Base-by-base conservation (phyloP, 371 early-diverging fungal species). In the Chytridium lagenaria region DNA sequence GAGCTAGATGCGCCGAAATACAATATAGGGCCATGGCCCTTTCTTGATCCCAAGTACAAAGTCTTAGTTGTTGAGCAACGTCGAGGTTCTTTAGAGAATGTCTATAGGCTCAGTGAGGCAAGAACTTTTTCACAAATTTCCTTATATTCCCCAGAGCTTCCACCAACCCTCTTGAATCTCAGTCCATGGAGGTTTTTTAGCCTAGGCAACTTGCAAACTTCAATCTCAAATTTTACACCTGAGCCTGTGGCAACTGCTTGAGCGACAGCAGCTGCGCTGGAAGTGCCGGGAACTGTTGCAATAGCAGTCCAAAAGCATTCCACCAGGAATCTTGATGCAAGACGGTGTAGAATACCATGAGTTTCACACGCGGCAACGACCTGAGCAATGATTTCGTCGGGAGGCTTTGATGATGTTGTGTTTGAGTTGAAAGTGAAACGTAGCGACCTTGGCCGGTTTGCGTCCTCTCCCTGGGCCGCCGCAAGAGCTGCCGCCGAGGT, bases 361-460 rank as follows among this genome's bases (percentile, higher is more conserved):
- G 73, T 78, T 28, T 55, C 74, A 68, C 81, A 82, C n/a, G 81
- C 80, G 7, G 66, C 59, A 39, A 81, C 49, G 36, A 88, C 79
- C 57, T 83, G 78, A 5, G 37, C 50, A 16, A 88, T 74, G 66
- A 88, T 86, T 33, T 87, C 87, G 55, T 87, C 89, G 16, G 89
- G 89, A 1, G 80, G 80, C 68, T 84, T 84, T 59, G 85, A 80
- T 19, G 85, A 84, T 34, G 89, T 88, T 5, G 87, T 87, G 80
- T 85, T 86, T 33, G 81, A 80, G 76, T 87, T 87, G 83, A 88
- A 88, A 7, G 89, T 88, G 77, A 88, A 88, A 23, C 89, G 77
- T 33, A 88, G 79, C 28, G 85, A 84, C 38, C 89, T 80, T 51
- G 89, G 89, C 57, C 83, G 82, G 78, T 85, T 83, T 15, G 75